Evolutionary conservation across 495 filamentous ascomycete species (phyloP), one percentile per base, ranked within the genome.

Genomic region (Staphylotrichum tortipilum): DNA sequence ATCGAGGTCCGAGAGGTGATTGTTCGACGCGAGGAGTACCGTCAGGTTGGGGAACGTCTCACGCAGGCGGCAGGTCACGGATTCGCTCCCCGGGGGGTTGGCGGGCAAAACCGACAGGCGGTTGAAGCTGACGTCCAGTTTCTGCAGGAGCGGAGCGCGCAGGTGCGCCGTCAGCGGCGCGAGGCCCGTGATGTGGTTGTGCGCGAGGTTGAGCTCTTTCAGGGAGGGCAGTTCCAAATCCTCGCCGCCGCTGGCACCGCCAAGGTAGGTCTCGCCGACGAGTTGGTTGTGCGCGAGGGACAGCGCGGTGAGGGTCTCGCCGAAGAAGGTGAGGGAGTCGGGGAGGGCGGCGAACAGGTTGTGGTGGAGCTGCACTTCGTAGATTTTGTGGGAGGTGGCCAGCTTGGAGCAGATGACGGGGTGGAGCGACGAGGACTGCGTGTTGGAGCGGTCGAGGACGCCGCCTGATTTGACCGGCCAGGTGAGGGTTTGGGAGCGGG

Each of bases 271-370:
- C 47, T 77, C 75, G 19, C 78, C 74, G 3, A 68, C 66, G 19
- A 97, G 71, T 29, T 85, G 78, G 64, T 95, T 95, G 61, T 89
- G 76, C 8, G 87, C 82, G 9, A 97, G 65, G 33, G 89, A 88
- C 42, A 97, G 75, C 10, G 79, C 76, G 1, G 78, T 80, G n/a
- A 97, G 65, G 21, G 79, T 81, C 15, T 78, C 65, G 12, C 79
- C 78, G 37, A 94, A 79, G 55, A 83, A 77, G 11, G 73, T 74
- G 19, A 94, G 69, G 3, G 79, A 78, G 18, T 75, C 70, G 3
- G 91, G 91, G 18, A 95, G 78, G 10, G 67, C 58, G 6, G 76
- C 76, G 52, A 95, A 75, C 19, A 77, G 73, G 64, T 96, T 95
- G 53, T 88, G 81, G 28, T 86, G 80, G 35, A 95, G 73, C 44